Evolutionary conservation across 768 basidiomycete genomes (phyloP), one percentile per base, ranked within the genome.

Genomic region (Scleroderma bovista): DNA sequence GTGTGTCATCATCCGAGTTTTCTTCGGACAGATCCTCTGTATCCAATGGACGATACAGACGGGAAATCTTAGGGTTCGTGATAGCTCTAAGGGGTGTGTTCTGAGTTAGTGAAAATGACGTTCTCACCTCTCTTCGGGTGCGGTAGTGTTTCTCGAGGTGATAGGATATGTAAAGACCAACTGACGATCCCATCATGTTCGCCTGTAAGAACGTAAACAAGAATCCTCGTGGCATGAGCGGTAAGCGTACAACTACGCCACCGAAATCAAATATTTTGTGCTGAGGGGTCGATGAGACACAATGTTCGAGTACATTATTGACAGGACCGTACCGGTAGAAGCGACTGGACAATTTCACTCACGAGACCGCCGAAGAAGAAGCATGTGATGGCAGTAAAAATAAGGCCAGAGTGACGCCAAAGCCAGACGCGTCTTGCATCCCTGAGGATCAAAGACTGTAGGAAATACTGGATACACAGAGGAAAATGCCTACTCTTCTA

Each of bases 371-470:
- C 90, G 53, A 86, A 80, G 59, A 92, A 78, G 68, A 88, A 80
- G 57, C 90, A 93, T 5, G 81, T 71, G 56, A 87, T 66, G 4
- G 66, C 64, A 2, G 91, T 88, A 60, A 87, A 76, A 42, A 88
- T 80, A 11, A 89, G 64, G 9, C 79, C 75, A 23, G 81, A 76
- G 62, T 85, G 76, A 24, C 89, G 78, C 90, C 90, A 93, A 57
- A 89, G 85, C 89, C 91, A 93, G 66, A 92, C 77, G 54, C 89
- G 75, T 51, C 89, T 72, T 7, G 84, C 82, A 47, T 83, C 83
- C 63, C 90, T 93, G 46, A 15, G 43, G 6, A 37, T n/a, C n/a
- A 47, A 29, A 23, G 7, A 19, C 32, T 42, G 29, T 51, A 51
- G 31, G 41, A 12, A 9, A 20, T 8, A 7, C 33, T 17, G 23